Evolutionary conservation across 352 stramenopile genomes (phyloP), one percentile per base, ranked within the genome.

Genomic region (Phytophthora melonis): DNA sequence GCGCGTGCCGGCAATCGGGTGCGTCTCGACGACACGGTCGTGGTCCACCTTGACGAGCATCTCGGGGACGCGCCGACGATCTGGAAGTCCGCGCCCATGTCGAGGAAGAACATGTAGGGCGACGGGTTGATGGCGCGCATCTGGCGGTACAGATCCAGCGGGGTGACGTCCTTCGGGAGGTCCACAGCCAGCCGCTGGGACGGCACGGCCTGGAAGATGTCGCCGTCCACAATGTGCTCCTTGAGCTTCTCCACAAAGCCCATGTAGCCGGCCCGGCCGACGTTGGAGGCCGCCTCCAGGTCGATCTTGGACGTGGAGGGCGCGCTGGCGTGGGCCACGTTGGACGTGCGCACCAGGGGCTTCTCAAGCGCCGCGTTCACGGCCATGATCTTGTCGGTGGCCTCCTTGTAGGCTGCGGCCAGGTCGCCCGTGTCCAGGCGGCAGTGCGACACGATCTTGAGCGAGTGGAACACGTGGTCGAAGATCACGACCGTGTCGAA

Each of bases 41-140:
- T 93, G 82, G 77, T 94, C 86, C 9, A 97, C 91, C 78, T 96
- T 97, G 62, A 96, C 88, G 1, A 97, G 82, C 90, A 97, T 97
- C 70, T 97, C 91, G 0, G 91, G 39, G 89, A 96, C 18, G 91
- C 90, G 14, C 90, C 91, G 1, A 97, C 91, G 43, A 97, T 89
- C 58, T 97, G 87, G 63, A 97, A 93, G n/a, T 93, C 84, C 5
- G 91, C 82, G 21, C 89, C 90, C 55, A 96, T 70, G 58, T 97
- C 89, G 11, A 97, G 64, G 72, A 89, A 97, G 63, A 97, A 97
- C 90, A 97, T 97, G 80, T 97, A 97, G 23, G 91, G 91, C 52
- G 89, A 96, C 63, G 91, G 91, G 77, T 97, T 97, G 62, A 97
- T 86, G 57, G 87, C 82, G 53, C 91, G 90, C 89, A 97, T 94